Evolutionary conservation across 345 rosid species (phyloP), one percentile per base, ranked within the genome.

Genomic region (Gynandropsis gynandra): DNA sequence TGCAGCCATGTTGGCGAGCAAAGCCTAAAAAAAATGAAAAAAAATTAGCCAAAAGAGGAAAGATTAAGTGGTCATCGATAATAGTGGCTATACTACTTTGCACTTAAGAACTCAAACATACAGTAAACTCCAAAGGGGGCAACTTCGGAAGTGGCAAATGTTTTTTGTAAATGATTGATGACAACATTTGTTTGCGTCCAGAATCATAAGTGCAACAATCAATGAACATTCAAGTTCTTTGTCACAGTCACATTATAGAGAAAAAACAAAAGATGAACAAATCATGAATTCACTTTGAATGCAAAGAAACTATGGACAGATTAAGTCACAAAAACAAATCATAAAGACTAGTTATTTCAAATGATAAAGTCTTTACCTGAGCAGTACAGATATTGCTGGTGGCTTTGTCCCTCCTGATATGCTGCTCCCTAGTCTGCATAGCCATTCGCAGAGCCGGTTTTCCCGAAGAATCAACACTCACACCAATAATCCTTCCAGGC

Each of bases 361-460:
- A 16, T 37, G 47, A 49, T 31, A 21, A 57, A 50, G 63, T 51
- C 1, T 50, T 74, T 79, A 87, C 98, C 67, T 92, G 98, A 67
- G 98, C 90, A 49, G 98, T 92, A 73, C 97, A 92, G 77, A 92
- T 92, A 81, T 92, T 92, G 77, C 97, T 87, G 50, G 97, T 87
- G 55, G 98, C 98, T 78, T 92, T 92, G 70, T 92, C 98, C 72
- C 98, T 79, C 52, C 97, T 83, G 54, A 92, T 87, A 74, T 92
- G 98, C 54, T 92, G 98, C 66, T 92, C 98, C 69, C 98, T 80
- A 3, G 98, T 92, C 72, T 92, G 98, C 98, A 92, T 92, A 0
- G 96, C 98, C 98, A 87, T 77, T 50, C 98, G 96, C 54, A 92
- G 72, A 54, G 98, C 98, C 46, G 71, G 82, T 76, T 85, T 85